A percentile compares a stretch with the other conserved stretches of the same genome.
phyloP scores from a whole-genome alignment of 2,329 filamentous ascomycete genomes.

The Chaetomiaceae sp. region DNA sequence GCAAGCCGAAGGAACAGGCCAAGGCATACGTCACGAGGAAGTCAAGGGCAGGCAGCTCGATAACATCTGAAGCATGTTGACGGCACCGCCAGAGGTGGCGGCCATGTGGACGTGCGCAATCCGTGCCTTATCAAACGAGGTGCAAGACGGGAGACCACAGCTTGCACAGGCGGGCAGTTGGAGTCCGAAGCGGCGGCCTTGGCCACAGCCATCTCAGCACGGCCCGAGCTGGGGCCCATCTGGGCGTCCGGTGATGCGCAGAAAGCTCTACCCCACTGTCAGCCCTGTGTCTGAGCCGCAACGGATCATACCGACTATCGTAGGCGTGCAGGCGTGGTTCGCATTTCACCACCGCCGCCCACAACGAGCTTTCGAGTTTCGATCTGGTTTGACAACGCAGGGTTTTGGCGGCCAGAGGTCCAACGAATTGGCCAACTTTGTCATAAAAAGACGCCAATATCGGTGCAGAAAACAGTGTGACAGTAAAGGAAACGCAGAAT shows the following conservation, averaged over 20 bases:
- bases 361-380: too few species aligned
- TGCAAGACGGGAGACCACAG: background rate
- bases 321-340: background rate
- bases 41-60: background rate
- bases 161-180: background rate
- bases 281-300: background rate
- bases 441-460: too few species aligned
- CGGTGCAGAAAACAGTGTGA: too few species aligned
- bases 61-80: background rate
- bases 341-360: background rate
- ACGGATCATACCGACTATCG: background rate
- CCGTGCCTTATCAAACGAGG: background rate
- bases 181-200: background rate
- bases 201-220: background rate
- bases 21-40: background rate
- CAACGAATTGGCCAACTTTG: too few species aligned
- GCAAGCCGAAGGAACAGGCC: background rate
- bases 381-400: too few species aligned
- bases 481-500: too few species aligned
- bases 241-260: background rate
- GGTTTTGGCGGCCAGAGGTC: too few species aligned
- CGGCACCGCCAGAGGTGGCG: background rate
- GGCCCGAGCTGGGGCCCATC: too few species aligned
- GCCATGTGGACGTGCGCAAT: background rate
- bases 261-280: background rate